Percentiles rank a stretch among this genome's conserved stretches.
These are phyloP conservation scores for Oryza rufipogon DNA, from an alignment of 176 grass and related monocot species.

Conservation along the genomic window DNA sequence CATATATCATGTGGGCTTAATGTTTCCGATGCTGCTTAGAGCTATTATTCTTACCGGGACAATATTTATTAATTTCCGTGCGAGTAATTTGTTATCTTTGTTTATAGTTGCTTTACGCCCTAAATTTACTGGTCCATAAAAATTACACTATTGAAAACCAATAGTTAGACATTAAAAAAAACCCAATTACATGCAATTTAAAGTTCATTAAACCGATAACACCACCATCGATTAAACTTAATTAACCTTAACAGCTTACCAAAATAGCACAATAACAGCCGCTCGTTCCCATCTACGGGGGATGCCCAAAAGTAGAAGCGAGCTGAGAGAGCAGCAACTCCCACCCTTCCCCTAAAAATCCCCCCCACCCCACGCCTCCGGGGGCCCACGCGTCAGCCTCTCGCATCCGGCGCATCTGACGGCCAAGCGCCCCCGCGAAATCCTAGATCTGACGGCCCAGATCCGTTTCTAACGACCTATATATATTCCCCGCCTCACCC, in stretches of 20 bases:
- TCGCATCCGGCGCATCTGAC: conserved; percentile 13
- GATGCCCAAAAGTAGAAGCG: conserved; percentile 35
- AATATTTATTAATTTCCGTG: too few relatives aligned
- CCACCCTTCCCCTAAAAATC: conserved; percentile 26
- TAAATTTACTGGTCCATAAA: too few relatives aligned
- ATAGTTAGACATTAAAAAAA: too few relatives aligned
- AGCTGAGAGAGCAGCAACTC: background rate
- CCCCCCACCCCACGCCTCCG: background rate
- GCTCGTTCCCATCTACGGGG: conserved; percentile 21
- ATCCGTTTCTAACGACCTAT: conserved; percentile 44
- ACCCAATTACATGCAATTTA: background rate
- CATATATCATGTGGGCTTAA: too few relatives aligned
- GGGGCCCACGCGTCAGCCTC: conserved; percentile 40
- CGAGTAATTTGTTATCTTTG: too few relatives aligned
- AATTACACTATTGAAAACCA: too few relatives aligned
- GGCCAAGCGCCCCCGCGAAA: conserved; percentile 10
- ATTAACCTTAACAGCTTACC: background rate
- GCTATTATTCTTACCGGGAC: too few relatives aligned
- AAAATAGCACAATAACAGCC: conserved; percentile 38
- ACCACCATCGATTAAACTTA: background rate
- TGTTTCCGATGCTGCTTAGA: too few relatives aligned
- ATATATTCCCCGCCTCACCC: conserved; percentile 26
- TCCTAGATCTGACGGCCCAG: conserved; percentile 56
- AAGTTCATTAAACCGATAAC: background rate
- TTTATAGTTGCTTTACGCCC: too few relatives aligned